Base-by-base conservation (phyloP, 164 flowering plant genomes). In the Chloranthus sessilifolius region DNA sequence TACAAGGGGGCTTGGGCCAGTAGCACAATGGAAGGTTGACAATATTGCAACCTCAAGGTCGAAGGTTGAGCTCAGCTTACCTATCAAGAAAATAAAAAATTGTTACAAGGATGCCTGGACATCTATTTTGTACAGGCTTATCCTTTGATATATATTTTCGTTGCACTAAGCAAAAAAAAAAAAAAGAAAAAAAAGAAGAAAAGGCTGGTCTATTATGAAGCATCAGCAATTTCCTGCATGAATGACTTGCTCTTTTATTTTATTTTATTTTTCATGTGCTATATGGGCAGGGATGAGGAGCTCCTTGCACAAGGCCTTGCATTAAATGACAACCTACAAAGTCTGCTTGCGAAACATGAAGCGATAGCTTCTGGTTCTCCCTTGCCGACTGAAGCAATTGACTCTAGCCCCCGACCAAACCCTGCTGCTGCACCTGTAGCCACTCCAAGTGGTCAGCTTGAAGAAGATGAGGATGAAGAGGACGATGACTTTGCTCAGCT, bases 401-500 rank as follows among this genome's bases (percentile, higher is more conserved):
- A 56, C 35, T 47, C 69, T 23, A 66, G 69, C 51, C 67, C 67
- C 39, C 63, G 31, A 46, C 54, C 75, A 21, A 50, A 40, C 56
- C 43, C 62, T 10, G 54, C 27, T 4, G 22, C 72, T 55, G 17
- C 49, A 14, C 49, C 40, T 41, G 25, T 57, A 53, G 23, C 72
- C 15, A 54, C 35, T 11, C 36, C 66, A 34, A 70, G 45, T 50
- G 41, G 23, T 59, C 74, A 53, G n/a, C 20, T 57, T 17, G 82
- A 65, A 38, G 90, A 76, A 45, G 55, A 58, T 20, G 96, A 79
- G 43, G 95, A 90, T 15, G 94, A 86, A 50, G 94, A 82, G 65
- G 95, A 91, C 41, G 96, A 91, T 68, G 96, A 88, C 55, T 85
- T 87, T 63, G 85, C 89, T 2, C 85, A 68, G 62, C 72, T 91